Base-by-base conservation (phyloP, 192 early-diverging fungal genomes). In the Jimgerdemannia flammicorona region DNA sequence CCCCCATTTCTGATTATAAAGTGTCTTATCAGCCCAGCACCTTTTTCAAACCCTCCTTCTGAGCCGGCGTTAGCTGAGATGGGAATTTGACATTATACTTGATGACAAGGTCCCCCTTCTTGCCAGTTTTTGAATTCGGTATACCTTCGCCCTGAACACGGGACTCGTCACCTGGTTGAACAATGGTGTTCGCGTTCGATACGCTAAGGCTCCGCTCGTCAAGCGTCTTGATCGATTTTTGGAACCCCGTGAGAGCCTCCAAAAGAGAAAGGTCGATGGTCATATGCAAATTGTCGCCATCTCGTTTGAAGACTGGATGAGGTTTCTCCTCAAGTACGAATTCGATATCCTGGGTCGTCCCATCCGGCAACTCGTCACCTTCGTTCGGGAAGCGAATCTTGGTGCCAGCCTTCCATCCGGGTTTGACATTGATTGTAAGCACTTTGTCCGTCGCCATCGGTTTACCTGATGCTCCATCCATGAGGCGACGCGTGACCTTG, bases 351-450 rank as follows among this genome's bases (percentile, higher is more conserved):
- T 98, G 96, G 3, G 86, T 78, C 40, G 86, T 84, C 40, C 94
- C 95, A 66, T 87, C 84, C 42, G 92, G 84, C 14, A 93, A 66
- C 72, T 97, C 94, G 80, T 97, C 96, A 43, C 98, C 98, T 77
- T 97, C 93, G 29, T 87, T 89, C 6, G 91, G 85, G 83, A 95
- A 99, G 40, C 91, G 91, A 80, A 99, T 91, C 83, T 98, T 99
- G 73, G 98, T 97, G 18, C 98, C 98, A 14, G 95, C 94, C 84
- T 99, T 98, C 96, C 97, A 96, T 3, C 98, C 98, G 10, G 96
- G 91, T 79, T 94, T 96, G 83, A 99, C 82, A 70, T 93, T 83
- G 66, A 99, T 85, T 69, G 86, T 87, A 8, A 99, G 84, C 14
- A 97, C 85, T 84, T 98, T 97, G 73, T 97, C 96, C 0, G 87